Base-by-base conservation (phyloP, 257 asterid species). In the Paraleonurus japonicus region DNA sequence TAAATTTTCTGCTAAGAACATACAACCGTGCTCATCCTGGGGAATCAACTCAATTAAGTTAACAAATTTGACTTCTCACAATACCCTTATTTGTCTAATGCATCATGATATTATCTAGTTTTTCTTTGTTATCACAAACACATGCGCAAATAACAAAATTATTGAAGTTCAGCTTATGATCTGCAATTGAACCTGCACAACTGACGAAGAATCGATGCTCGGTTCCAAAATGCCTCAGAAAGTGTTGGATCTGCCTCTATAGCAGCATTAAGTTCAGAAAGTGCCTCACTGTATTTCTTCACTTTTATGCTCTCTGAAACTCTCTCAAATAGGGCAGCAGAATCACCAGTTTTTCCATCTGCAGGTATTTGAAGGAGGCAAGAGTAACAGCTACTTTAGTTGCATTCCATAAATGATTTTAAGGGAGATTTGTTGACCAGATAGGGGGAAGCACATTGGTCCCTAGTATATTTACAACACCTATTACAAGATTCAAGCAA, bases 261-360 rank as follows among this genome's bases (percentile, higher is more conserved):
- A 65, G 97, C 97, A 67, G 98, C 70, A 76, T 93, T 88, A 61
- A 93, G 90, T 57, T 93, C 94, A 68, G 82, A 77, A 28, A 93
- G 95, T 58, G 96, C 97, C 75, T 93, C 98, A 39, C 94, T 86
- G 39, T 87, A 93, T 81, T 81, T 89, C 84, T 87, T 90, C 76
- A 90, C 89, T 81, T 81, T 93, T 60, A 93, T 80, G 75, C 84
- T 85, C 80, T 90, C 86, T 55, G 90, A 80, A 61, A 85, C 92
- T 85, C 87, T 90, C 83, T 89, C 93, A 22, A 87, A 88, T 53
- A 89, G 65, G 11, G 97, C 86, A 78, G 96, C 90, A 76, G 88
- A 73, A 80, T 76, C 96, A 53, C 86, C 87, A 60, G 92, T 76
- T 62, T 85, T 86, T 67, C 87, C 90, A 81, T 85, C 98, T 92